Evolutionary conservation across 2,329 filamentous ascomycete species (phyloP), one percentile per base, ranked within the genome.

Genomic region (Sclerotinia nivalis): DNA sequence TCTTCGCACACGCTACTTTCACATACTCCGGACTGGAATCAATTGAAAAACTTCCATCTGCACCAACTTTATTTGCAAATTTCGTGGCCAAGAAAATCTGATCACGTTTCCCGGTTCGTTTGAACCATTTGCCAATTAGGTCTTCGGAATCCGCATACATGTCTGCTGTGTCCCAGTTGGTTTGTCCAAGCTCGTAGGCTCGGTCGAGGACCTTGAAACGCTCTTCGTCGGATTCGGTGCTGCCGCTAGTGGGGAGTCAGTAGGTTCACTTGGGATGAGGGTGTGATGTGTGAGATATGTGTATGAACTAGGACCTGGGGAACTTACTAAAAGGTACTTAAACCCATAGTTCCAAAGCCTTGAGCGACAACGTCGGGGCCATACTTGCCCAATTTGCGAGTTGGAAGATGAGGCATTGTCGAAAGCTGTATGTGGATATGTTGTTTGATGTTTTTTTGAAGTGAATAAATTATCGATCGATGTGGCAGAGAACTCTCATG

Each of bases 21-120:
- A 77, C 78, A 73, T 85, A 84, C 60, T 81, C 82, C 0, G 80
- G 78, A 6, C 77, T 80, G 43, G 77, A 80, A 69, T 82, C 75
- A 22, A 81, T 55, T 7, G n/a, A 9, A 6, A 37, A n/a, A 9
- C 10, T 40, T 15, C 62, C 60, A 28, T 69, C 66, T 9, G n/a
- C 58, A 22, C 40, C n/a, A 4, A 22, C 1, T 22, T 76, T 74
- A 62, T 78, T 78, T 22, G 79, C 84, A 71, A 85, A 86, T 71
- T 87, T 87, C 18, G 84, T 85, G 1, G 83, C 83, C 0, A 87
- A 78, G 74, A 87, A 85, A 71, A 87, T 83, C 59, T 85, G 76
- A 28, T 83, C 73, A 0, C 83, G 79, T 62, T 82, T 82, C 9
- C 79, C 80, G 2, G 80, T 82, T 25, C 79, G 77, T 62, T 80